These are phyloP conservation scores for Iris macrosiphon DNA, from an alignment of 106 monocot species.

Conservation along the genomic window DNA sequence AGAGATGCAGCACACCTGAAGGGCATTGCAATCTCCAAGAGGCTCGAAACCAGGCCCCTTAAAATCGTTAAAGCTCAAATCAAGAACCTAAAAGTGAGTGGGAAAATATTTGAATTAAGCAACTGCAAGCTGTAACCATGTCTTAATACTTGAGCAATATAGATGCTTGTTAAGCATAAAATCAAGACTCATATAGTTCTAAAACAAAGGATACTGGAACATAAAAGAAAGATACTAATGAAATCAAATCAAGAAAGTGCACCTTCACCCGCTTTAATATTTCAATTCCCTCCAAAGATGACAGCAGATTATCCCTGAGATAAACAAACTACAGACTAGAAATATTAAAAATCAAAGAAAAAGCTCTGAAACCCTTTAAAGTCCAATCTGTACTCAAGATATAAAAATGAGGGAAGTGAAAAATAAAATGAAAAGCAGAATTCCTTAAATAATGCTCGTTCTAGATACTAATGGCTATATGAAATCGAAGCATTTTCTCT, in stretches of 20 bases:
- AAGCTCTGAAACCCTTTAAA: no score
- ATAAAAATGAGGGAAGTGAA: no score
- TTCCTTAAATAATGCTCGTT: no score
- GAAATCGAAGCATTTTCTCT: no score
- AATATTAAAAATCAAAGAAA: conserved; percentile 1
- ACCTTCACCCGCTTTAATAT: conserved; percentile 85
- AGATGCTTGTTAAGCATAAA: no score
- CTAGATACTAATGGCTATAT: no score
- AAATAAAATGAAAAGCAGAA: no score
- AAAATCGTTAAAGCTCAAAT: conserved; percentile 97
- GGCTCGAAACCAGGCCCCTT: conserved; percentile 82
- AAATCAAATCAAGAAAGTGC: conserved; percentile 4
- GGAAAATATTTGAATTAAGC: no score
- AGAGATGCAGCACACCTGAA: conserved; percentile 50
- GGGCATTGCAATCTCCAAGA: conserved; percentile 82
- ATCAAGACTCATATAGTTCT: no score
- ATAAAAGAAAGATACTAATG: neutral
- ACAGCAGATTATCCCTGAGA: conserved; percentile 94
- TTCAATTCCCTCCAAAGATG: conserved; percentile 90
- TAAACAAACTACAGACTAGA: conserved; percentile 85
- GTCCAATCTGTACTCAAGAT: no score
- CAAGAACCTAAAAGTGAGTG: conserved; percentile 64
- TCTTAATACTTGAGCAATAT: no score
- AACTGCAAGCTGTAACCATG: no score
- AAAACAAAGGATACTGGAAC: conserved; percentile 2